Evolutionary conservation across 1,139 yeast genomes (phyloP), one percentile per base, ranked within the genome.

Genomic region (Kurtzmaniella quercitrusa): DNA sequence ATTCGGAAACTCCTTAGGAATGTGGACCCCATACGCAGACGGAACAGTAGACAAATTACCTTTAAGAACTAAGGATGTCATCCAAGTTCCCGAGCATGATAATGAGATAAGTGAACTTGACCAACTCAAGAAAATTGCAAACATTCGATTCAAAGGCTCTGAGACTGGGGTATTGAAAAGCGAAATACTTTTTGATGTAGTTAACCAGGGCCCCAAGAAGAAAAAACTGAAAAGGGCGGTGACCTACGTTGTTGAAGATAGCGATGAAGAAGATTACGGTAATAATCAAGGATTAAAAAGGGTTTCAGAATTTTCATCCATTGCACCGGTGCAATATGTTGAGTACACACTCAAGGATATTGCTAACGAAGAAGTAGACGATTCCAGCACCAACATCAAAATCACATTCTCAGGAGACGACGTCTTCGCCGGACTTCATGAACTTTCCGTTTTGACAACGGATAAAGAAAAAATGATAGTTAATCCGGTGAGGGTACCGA

Each of bases 361-460:
- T 20, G 37, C 23, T 2, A 45, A 47, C 12, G 49, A 47, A 2
- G 50, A 49, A 5, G 47, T 5, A 14, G 18, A 14, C n/a, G 18
- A 5, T 11, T 7, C 48, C 1, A 40, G 45, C 19, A 53, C 66
- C 15, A 51, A 54, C 2, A 62, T 86, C 2, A 72, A 68, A 18
- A 47, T 88, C 21, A 71, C 74, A 45, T 58, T 88, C 5, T 66
- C 74, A 2, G 96, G 96, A 0, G 63, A 68, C n/a, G 95, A 88
- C 57, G 77, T 88, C 1, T 86, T 82, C 71, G 95, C 80, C 2
- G 96, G 96, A 0, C 54, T 88, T 35, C 89, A 86, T 57, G 83
- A 85, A 51, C 65, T 88, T 32, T 78, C 89, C n/a, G 80, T 61
- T 1, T 35, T 38, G 14, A 52, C 64, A 2, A 44, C 52, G 1